These are phyloP conservation scores for Takashimella tepidaria DNA, from an alignment of 1,284 basidiomycete species.

Conservation along the genomic window DNA sequence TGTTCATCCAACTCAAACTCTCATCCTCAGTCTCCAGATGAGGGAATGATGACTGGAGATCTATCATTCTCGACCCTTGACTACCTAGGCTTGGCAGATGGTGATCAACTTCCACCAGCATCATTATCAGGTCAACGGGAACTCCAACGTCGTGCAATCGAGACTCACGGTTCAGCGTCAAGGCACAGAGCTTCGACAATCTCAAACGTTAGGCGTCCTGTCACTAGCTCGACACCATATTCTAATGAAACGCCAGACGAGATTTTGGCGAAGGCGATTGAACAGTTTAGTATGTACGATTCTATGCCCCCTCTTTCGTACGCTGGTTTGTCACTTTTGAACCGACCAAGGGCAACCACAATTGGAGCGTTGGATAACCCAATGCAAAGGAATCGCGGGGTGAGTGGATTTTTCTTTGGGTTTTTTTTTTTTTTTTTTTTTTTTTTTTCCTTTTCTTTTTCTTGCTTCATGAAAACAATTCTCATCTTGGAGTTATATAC, in stretches of 20 bases:
- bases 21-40: neutral
- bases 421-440: neutral
- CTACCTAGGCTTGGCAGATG: conserved; percentile 78
- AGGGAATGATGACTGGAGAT: conserved; percentile 56
- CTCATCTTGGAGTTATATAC: conserved; percentile 80
- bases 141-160: conserved; percentile 81
- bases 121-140: conserved; percentile 77
- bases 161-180: conserved; percentile 58
- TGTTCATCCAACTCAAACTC: conserved; percentile 35
- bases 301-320: conserved; percentile 7
- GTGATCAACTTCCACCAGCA: conserved; percentile 56
- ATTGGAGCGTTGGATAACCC: conserved; percentile 81
- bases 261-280: conserved; percentile 32
- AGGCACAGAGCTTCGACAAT: conserved; percentile 83
- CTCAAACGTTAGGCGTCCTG: conserved; percentile 61
- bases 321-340: conserved; percentile 14
- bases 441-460: neutral
- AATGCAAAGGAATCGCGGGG: conserved; percentile 11
- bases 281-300: conserved; percentile 40
- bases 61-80: conserved; percentile 90
- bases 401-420: neutral
- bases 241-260: conserved; percentile 45
- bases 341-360: conserved; percentile 81
- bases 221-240: neutral
- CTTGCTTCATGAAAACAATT: neutral